Base-by-base conservation (phyloP, 331 rosid genomes). In the Spiraea crenata region DNA sequence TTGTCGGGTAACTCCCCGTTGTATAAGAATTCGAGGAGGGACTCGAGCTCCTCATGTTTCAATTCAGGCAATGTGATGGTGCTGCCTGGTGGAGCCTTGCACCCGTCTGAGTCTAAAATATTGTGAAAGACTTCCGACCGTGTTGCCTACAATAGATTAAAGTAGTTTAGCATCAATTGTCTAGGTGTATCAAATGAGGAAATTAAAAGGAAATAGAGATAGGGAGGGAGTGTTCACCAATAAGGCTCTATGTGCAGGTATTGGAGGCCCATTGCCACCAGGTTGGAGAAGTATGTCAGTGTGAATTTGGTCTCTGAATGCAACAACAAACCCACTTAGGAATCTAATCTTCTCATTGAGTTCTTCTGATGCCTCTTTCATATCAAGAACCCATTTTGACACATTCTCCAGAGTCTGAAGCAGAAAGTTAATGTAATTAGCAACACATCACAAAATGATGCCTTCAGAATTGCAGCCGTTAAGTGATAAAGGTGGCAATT, bases 51-150 rank as follows among this genome's bases (percentile, higher is more conserved):
- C 56, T 85, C 92, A 9, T 80, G 68, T 72, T 76, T 77, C 77
- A 93, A 7, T 39, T 93, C 96, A 0, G 89, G 77, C 51, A 93
- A 66, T 2, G 79, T 82, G 39, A 91, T 78, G 41, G 72, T 45
- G 71, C 81, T 81, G 10, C 2, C 66, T 0, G 92, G 77, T 56
- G 91, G 66, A 3, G 96, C 83, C 60, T 87, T 93, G 83, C 89
- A 91, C 37, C 71, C 86, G 69, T 91, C 97, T 0, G 84, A 79
- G 14, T 89, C 97, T 3, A 93, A 74, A 77, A 91, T 79, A 82
- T 89, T 91, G 82, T 75, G 87, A 34, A 93, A 93, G 6, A 93
- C 79, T 62, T 87, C 92, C 71, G 92, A 93, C 78, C 96, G 83
- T 50, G 79, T 51, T 9, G 96, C 99, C 99, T 87, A 4, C 10